Base-by-base conservation (phyloP, 2,329 filamentous ascomycete genomes). In the Trichoderma lentiforme region DNA sequence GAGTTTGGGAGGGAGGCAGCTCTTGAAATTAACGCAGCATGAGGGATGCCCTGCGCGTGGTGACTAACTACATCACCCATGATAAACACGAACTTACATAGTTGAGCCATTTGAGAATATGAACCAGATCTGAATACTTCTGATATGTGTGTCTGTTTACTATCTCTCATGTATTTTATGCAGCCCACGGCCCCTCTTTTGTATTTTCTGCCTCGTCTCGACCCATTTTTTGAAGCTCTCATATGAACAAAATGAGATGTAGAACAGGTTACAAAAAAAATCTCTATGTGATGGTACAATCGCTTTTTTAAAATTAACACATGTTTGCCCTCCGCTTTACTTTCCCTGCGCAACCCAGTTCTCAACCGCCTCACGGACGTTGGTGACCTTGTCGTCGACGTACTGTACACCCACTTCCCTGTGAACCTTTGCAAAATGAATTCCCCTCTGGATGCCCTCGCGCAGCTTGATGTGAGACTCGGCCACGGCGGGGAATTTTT, bases 291-390 rank as follows among this genome's bases (percentile, higher is more conserved):
- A 77, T 82, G 74, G 74, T 82, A 82, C 81, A 82, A 43, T 76
- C 73, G 73, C 77, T 75, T 77, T 78, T 77, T 72, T 67, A 65
- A 65, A 32, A 68, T 60, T 36, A 43, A 58, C 51, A 58, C 51
- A 62, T 47, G 15, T 26, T 5, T 32, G 68, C 30, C 26, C 15
- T 15, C n/a, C 87, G 71, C 93, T 94, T 87, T 88, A 95, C 87
- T 92, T 93, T 71, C 94, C 95, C 87, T 97, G 95, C 86, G 90
- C 93, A 70, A 98, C 93, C 94, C 95, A 96, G 73, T 90, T 90
- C 86, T 98, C 94, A 72, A 98, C 84, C 64, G 88, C 87, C 82
- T 95, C 91, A 77, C 94, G 88, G 72, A 89, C 91, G 70, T 91
- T 88, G 73, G 87, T 88, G 69, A 97, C 92, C 85, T 93, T 95